phyloP scores from a whole-genome alignment of 495 filamentous ascomycete genomes.

The Neurospora tetraspora region DNA sequence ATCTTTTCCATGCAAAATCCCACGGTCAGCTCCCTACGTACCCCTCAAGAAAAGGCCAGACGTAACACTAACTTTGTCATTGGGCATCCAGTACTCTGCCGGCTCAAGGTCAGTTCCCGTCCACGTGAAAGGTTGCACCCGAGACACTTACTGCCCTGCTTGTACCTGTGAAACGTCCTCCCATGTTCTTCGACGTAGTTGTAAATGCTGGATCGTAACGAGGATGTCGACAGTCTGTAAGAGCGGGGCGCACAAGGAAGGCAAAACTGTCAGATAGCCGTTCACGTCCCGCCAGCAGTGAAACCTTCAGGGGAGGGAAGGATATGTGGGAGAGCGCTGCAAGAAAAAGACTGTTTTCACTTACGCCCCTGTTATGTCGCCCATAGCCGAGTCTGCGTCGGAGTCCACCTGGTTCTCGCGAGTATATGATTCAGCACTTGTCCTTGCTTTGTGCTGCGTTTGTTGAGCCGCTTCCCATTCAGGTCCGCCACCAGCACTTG shows the following conservation, averaged over 20 bases:
- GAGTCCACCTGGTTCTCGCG: conserved; percentile 2
- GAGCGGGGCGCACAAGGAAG: background rate
- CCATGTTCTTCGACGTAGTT: conserved; percentile 22
- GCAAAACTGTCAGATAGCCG: background rate
- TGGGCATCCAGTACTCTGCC: conserved; percentile 22
- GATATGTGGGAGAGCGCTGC: background rate
- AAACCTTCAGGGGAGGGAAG: background rate
- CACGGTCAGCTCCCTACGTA: background rate
- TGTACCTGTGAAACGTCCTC: conserved; percentile 26
- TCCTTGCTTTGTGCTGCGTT: background rate
- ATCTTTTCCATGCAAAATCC: conserved; percentile 11
- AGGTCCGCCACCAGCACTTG: background rate
- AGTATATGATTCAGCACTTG: background rate
- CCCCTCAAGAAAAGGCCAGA: background rate
- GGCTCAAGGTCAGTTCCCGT: background rate
- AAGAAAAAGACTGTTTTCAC: background rate
- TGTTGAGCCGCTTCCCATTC: background rate
- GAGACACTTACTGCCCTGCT: conserved; percentile 25
- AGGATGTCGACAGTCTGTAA: conserved; percentile 5
- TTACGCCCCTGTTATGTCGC: conserved; percentile 1
- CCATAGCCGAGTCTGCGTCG: conserved; percentile 6
- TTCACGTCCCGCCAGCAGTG: background rate
- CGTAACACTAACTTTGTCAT: conserved; percentile 16
- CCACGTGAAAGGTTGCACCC: background rate
- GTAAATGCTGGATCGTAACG: conserved; percentile 9